A percentile compares a stretch with the other conserved stretches of the same genome.
phyloP scores from a whole-genome alignment of 1,139 yeast genomes.

The Kazachstania sp. region DNA sequence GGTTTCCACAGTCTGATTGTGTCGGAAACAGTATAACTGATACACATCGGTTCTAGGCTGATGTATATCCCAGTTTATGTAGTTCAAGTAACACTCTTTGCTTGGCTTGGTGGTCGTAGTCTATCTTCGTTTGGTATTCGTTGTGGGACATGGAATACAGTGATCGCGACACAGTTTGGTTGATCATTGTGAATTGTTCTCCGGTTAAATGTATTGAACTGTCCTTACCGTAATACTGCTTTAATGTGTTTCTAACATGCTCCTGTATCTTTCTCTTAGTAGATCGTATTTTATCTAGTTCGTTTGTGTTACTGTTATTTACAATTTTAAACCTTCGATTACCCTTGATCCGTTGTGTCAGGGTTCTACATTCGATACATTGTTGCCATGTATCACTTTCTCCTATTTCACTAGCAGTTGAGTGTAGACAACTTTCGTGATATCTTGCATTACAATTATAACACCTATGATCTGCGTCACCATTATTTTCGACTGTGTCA shows the following conservation, averaged over 20 bases:
- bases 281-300: slow-evolving; percentile 16
- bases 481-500: slow-evolving; percentile 3
- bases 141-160: slow-evolving; percentile 31
- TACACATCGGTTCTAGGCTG: not conserved
- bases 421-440: slow-evolving; percentile 21
- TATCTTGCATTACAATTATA: slow-evolving; percentile 19
- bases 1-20: not conserved
- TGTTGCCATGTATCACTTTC: slow-evolving; percentile 17
- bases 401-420: slow-evolving; percentile 19
- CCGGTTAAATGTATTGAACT: slow-evolving; percentile 27
- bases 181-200: slow-evolving; percentile 41
- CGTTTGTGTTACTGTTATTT: not conserved
- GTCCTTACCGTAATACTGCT: slow-evolving; percentile 37
- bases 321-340: not conserved
- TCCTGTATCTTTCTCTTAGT: slow-evolving; percentile 46
- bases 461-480: slow-evolving; percentile 12
- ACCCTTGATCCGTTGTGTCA: not conserved
- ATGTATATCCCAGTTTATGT: slow-evolving; percentile 7
- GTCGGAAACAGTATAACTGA: not conserved
- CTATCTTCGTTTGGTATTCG: slow-evolving; percentile 14
- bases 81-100: slow-evolving; percentile 6
- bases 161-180: slow-evolving; percentile 37
- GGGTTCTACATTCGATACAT: slow-evolving; percentile 15
- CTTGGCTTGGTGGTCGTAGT: slow-evolving; percentile 14
- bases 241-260: slow-evolving; percentile 43